Base-by-base conservation (phyloP, 2,329 filamentous ascomycete species). In the Calonectria henricotiae region DNA sequence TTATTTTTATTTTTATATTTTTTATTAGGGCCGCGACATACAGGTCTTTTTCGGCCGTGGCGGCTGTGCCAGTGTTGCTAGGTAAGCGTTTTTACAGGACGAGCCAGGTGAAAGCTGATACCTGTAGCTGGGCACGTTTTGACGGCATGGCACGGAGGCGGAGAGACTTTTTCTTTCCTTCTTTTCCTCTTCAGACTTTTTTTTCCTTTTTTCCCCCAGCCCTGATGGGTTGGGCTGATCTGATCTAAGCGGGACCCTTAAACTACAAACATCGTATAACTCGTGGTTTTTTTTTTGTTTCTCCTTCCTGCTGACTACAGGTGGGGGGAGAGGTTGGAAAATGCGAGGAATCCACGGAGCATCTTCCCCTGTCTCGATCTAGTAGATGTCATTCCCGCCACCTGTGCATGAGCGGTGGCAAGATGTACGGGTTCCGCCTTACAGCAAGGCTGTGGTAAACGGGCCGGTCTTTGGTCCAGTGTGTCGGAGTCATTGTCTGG, bases 401-500 rank as follows among this genome's bases (percentile, higher is more conserved):
- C 51, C 35, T 39, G 51, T 55, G 51, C 51, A 55, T 55, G 51
- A 37, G 32, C 51, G 51, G 51, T 55, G 51, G 51, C 51, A 55
- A 55, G 11, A 39, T 55, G 51, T 37, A 20, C 51, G 32, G 37
- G 51, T 55, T 55, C 32, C 32, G 51, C 51, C 51, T 55, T 55
- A 55, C 51, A 55, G 51, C 51, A 37, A 39, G 32, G 51, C 51
- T 55, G 51, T 55, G 8, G 32, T 39, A 55, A 55, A 55, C 51
- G 51, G 51, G 51, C 51, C 51, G 51, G 51, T 55, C 12, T 55
- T 23, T 35, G 51, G 35, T n/a, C 51, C 51, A 39, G 32, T 55
- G 51, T 23, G 51, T 55, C 51, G 51, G 51, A 55, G 51, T 55
- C 51, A 20, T 55, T 55, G 32, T 55, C 51, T 55, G 51, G 51